These are phyloP conservation scores for Colletotrichum truncatum DNA, from an alignment of 2,329 filamentous ascomycete genomes.

Conservation along the genomic window DNA sequence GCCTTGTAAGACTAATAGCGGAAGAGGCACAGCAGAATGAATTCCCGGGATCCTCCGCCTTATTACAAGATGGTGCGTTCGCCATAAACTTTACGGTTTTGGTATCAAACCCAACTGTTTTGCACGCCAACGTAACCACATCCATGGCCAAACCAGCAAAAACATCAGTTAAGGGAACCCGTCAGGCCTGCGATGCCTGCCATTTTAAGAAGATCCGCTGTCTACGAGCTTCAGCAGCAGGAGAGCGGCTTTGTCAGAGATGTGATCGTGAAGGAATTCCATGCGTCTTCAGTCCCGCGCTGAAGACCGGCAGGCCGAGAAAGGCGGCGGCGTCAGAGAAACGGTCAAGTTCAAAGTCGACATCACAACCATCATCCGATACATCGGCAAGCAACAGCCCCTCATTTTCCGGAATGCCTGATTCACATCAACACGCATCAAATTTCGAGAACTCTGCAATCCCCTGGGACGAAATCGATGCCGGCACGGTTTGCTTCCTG, in stretches of 20 bases:
- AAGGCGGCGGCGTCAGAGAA: not conserved
- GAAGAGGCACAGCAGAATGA: not conserved
- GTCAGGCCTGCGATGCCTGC: slow-evolving; percentile 23
- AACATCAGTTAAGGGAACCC: not conserved
- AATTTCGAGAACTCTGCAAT: not conserved
- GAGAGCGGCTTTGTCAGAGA: not conserved
- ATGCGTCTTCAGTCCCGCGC: slow-evolving; percentile 18
- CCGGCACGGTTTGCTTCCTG: not conserved
- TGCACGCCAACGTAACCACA: no score
- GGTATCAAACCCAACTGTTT: no score
- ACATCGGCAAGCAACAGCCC: not conserved
- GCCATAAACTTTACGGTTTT: no score
- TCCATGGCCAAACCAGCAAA: not conserved
- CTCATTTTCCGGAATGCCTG: no score
- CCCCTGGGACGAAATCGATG: not conserved
- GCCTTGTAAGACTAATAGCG: not conserved
- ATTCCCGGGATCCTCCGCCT: not conserved
- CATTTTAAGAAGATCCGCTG: slow-evolving; percentile 19
- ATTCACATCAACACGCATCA: not conserved
- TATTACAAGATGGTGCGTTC: no score
- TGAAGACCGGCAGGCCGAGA: slow-evolving; percentile 17
- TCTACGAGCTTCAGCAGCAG: not conserved
- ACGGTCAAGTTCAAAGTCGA: not conserved
- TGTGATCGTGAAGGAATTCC: not conserved
- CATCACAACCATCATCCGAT: not conserved